phyloP scores from a whole-genome alignment of 75 land plant species.

The Cunninghamia lanceolata region DNA sequence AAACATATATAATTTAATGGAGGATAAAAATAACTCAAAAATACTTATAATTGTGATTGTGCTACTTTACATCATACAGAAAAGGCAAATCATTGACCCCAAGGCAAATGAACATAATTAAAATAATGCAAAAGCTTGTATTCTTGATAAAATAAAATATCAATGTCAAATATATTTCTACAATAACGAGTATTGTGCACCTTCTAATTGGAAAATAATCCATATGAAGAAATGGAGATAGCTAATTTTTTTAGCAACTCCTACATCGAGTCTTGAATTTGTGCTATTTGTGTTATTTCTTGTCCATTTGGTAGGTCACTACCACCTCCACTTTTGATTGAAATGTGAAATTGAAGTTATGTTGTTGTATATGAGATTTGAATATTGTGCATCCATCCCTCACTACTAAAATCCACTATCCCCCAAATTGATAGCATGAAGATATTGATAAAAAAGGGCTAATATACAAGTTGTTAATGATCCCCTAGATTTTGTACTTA shows the following conservation, averaged over 20 bases:
- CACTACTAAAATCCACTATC: slow-evolving; percentile 93
- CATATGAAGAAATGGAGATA: not conserved
- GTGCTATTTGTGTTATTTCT: not conserved
- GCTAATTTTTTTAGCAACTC: not conserved
- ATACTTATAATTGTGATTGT: not conserved
- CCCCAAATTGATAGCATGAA: slow-evolving; percentile 91
- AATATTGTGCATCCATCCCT: slow-evolving; percentile 79
- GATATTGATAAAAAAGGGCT: slow-evolving; percentile 74
- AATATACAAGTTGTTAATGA: slow-evolving; percentile 97
- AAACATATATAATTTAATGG: not conserved
- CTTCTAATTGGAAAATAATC: not conserved
- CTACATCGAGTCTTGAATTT: not conserved
- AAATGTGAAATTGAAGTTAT: slow-evolving; percentile 87
- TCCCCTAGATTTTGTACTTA: slow-evolving; percentile 84
- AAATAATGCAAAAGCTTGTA: not conserved
- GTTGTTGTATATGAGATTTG: slow-evolving; percentile 86
- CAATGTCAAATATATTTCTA: not conserved
- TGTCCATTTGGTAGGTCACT: slow-evolving; percentile 51
- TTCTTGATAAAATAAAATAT: not conserved
- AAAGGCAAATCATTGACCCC: not conserved
- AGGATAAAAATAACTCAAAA: not conserved
- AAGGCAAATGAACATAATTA: not conserved
- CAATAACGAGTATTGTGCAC: not conserved
- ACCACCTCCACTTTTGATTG: slow-evolving; percentile 75
- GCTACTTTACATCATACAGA: not conserved